These are phyloP conservation scores for Austroboletus eburneus DNA, from an alignment of 768 basidiomycete species.

Conservation along the genomic window DNA sequence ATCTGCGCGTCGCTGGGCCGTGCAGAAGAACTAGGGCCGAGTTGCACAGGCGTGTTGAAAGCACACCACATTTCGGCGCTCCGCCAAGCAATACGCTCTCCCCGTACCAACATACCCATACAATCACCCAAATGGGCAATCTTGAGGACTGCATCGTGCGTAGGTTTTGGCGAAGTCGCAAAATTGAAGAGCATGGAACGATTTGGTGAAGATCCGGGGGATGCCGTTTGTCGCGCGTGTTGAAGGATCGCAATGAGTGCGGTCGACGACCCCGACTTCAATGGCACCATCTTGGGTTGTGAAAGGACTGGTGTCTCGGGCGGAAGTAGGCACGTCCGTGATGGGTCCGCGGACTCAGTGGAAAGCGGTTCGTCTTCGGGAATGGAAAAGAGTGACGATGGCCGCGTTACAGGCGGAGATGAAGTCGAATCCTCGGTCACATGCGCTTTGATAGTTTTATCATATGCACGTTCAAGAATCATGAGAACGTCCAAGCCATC, in stretches of 20 bases:
- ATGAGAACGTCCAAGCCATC: slow-evolving; percentile 68
- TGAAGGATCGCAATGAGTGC: slow-evolving; percentile 64
- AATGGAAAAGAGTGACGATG: slow-evolving; percentile 17
- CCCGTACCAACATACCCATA: slow-evolving; percentile 82
- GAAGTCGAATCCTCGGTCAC: slow-evolving; percentile 27
- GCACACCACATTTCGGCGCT: slow-evolving; percentile 94
- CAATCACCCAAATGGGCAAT: slow-evolving; percentile 88
- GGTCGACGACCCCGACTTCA: slow-evolving; percentile 62
- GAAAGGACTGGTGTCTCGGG: slow-evolving; percentile 15
- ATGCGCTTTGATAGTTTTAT: slow-evolving; percentile 60
- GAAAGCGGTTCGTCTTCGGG: slow-evolving; percentile 17
- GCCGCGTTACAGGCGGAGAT: slow-evolving; percentile 4
- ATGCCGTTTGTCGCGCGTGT: slow-evolving; percentile 28
- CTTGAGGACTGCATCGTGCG: slow-evolving; percentile 59
- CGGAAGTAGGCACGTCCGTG: slow-evolving; percentile 2
- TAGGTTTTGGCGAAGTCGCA: slow-evolving; percentile 30
- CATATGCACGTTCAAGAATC: slow-evolving; percentile 68
- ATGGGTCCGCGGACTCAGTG: neutral
- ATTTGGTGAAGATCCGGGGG: slow-evolving; percentile 13
- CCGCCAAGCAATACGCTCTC: slow-evolving; percentile 75
- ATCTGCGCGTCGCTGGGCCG: slow-evolving; percentile 65
- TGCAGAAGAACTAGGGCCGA: slow-evolving; percentile 58
- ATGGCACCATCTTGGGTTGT: slow-evolving; percentile 31
- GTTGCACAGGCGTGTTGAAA: slow-evolving; percentile 64
- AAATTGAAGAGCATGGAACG: slow-evolving; percentile 18